phyloP scores from a whole-genome alignment of 2,329 filamentous ascomycete genomes.

The Cordyceps farinosa region DNA sequence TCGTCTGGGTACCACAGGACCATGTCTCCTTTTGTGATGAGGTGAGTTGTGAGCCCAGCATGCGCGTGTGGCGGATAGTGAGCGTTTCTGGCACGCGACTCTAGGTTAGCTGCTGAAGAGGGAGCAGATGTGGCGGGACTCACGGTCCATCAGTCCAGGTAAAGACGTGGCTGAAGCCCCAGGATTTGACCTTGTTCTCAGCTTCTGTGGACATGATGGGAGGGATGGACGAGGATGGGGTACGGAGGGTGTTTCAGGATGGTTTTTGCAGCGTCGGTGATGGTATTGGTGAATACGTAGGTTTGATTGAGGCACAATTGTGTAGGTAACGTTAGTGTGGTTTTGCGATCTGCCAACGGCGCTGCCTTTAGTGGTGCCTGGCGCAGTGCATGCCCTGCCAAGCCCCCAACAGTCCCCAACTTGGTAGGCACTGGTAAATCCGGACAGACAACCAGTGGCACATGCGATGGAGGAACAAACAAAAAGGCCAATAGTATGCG shows the following conservation, averaged over 20 bases:
- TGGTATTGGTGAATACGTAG: not conserved
- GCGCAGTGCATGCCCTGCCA: no score
- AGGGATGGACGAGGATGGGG: no score
- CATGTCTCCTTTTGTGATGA: constrained; percentile 62
- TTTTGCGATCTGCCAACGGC: no score
- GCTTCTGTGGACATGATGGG: constrained; percentile 27
- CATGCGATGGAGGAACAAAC: no score
- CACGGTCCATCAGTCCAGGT: constrained; percentile 71
- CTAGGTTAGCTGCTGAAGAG: constrained; percentile 8
- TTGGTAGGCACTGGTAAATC: no score
- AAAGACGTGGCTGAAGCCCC: constrained; percentile 67
- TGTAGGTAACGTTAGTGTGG: no score
- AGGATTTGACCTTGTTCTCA: constrained; percentile 61
- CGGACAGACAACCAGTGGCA: no score
- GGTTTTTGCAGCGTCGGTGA: not conserved
- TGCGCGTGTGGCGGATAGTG: constrained; percentile 69
- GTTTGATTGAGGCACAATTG: not conserved
- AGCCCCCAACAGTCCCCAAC: no score
- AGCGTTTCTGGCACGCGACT: constrained; percentile 49
- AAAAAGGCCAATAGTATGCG: no score
- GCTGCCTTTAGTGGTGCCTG: no score
- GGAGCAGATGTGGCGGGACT: constrained; percentile 30
- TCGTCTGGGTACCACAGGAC: constrained; percentile 66
- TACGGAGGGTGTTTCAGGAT: not conserved
- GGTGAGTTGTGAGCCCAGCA: constrained; percentile 61